Percentiles rank a stretch among this genome's conserved stretches.
Evolutionary conservation across 257 asterid species (phyloP).

Genomic region (Solanum neorickii): DNA sequence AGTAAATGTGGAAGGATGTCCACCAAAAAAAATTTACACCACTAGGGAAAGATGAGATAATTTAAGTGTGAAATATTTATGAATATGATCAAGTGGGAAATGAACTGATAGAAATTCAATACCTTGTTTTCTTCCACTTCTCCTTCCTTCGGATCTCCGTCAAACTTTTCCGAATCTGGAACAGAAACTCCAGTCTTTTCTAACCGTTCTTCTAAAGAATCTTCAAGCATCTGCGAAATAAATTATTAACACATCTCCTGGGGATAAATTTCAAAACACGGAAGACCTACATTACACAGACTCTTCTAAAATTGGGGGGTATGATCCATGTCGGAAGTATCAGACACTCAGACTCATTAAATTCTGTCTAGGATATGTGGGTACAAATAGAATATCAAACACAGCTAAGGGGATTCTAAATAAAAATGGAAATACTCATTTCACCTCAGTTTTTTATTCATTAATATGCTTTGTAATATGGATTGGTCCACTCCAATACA

Average conservation of each 20-base stretch:
- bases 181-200: conserved; percentile 57
- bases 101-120: neutral
- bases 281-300: neutral
- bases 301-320: neutral
- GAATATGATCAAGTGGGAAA: neutral
- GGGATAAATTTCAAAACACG: neutral
- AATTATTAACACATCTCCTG: neutral
- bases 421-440: neutral
- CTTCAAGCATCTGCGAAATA: conserved; percentile 84
- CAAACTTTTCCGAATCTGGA: conserved; percentile 63
- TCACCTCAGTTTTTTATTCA: neutral
- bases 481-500: neutral
- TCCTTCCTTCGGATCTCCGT: conserved; percentile 68
- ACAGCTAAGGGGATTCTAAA: neutral
- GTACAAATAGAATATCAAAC: neutral
- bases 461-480: neutral
- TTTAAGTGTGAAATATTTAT: neutral
- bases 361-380: neutral
- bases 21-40: neutral
- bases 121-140: conserved; percentile 90
- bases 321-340: neutral
- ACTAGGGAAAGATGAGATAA: neutral
- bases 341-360: neutral
- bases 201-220: conserved; percentile 79
- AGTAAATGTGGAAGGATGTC: neutral